Percentiles rank a stretch among this genome's conserved stretches.
Conservation (phyloP, 352 stramenopile species). For the Phytopythium chamaehyphon region DNA sequence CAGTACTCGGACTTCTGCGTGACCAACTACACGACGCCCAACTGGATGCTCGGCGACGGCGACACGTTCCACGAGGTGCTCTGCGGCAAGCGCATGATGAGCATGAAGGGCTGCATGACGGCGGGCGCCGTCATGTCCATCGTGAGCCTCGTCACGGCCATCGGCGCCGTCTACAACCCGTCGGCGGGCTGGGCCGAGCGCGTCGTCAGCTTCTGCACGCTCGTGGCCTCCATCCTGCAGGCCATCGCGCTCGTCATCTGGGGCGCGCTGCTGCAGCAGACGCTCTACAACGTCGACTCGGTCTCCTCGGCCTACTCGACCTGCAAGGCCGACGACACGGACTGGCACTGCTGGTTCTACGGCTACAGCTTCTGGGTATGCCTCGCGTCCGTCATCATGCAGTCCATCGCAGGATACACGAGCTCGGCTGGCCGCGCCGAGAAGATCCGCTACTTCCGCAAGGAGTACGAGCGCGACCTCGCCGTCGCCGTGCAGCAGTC, state of each 20-base stretch:
- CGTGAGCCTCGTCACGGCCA: slow-evolving; percentile 55
- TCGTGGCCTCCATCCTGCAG: slow-evolving; percentile 74
- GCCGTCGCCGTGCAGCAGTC: slow-evolving; percentile 74
- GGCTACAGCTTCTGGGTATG: slow-evolving; percentile 85
- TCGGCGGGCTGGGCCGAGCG: slow-evolving; percentile 69
- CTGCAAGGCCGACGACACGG: slow-evolving; percentile 58
- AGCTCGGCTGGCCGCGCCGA: slow-evolving; percentile 77
- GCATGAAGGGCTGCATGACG: slow-evolving; percentile 57
- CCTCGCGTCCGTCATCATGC: slow-evolving; percentile 72
- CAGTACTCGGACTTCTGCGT: slow-evolving; percentile 77
- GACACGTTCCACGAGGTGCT: slow-evolving; percentile 67
- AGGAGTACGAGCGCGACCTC: slow-evolving; percentile 76
- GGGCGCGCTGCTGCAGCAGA: slow-evolving; percentile 73
- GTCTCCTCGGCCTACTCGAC: slow-evolving; percentile 72
- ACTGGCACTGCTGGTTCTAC: slow-evolving; percentile 87
- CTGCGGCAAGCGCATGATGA: slow-evolving; percentile 69
- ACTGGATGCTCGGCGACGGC: slow-evolving; percentile 82
- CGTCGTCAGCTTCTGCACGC: slow-evolving; percentile 79
- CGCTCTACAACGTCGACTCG: slow-evolving; percentile 72
- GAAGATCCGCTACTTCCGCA: slow-evolving; percentile 84
- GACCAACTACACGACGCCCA: slow-evolving; percentile 40
- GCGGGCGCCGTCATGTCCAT: slow-evolving; percentile 58
- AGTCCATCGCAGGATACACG: slow-evolving; percentile 72
- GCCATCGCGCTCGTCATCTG: slow-evolving; percentile 76
- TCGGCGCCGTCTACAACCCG: slow-evolving; percentile 72